These are phyloP conservation scores for Saccharomycopsis selenospora DNA, from an alignment of 805 yeast genomes.

Conservation along the genomic window DNA sequence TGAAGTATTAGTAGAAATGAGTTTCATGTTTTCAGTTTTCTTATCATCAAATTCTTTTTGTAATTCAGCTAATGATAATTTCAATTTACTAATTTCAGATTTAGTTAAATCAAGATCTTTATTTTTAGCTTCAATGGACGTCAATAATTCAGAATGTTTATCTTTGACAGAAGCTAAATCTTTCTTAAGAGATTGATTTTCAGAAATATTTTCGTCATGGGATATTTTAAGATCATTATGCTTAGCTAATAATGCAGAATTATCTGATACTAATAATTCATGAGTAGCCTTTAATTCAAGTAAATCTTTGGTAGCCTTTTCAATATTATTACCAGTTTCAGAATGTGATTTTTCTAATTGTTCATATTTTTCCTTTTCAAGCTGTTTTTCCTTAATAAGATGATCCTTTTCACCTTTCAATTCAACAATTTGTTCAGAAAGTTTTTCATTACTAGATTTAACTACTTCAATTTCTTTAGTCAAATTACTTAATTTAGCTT, in stretches of 20 bases:
- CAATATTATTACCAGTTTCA: constrained; percentile 19
- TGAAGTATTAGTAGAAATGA: neutral
- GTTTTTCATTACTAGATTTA: neutral
- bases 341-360: constrained; percentile 21
- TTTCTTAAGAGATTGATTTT: neutral
- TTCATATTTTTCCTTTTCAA: constrained; percentile 2
- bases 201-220: neutral
- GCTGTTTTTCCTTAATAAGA: constrained; percentile 6
- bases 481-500: neutral
- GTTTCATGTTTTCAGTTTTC: neutral
- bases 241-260: constrained; percentile 9
- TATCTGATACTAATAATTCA: constrained; percentile 9
- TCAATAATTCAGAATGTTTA: neutral
- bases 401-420: constrained; percentile 22
- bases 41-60: neutral
- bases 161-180: neutral
- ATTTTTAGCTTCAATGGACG: neutral
- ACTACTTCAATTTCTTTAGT: neutral
- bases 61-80: neutral
- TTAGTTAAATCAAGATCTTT: neutral
- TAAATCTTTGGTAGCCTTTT: constrained; percentile 13
- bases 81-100: neutral
- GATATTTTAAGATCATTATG: constrained; percentile 11
- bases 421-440: constrained; percentile 4
- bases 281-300: constrained; percentile 17